These are phyloP conservation scores for Sphaerosporella brunnea DNA, from an alignment of 495 filamentous ascomycete genomes.

Conservation along the genomic window DNA sequence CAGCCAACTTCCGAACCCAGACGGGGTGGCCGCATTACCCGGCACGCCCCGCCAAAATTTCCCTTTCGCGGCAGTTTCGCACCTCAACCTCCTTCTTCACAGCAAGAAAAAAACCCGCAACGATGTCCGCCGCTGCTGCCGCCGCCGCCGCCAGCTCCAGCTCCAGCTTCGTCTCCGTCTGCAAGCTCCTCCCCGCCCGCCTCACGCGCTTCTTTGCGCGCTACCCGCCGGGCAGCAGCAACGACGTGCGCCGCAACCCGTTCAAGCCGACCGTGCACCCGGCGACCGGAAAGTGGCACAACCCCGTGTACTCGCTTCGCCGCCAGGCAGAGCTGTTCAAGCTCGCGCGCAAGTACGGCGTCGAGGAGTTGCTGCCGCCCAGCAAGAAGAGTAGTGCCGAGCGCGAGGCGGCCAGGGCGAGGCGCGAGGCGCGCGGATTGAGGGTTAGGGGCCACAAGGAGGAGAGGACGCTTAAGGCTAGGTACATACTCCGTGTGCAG, in stretches of 20 bases:
- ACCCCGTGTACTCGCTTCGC: conserved; percentile 63
- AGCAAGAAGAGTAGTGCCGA: conserved; percentile 57
- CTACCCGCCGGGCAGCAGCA: conserved; percentile 47
- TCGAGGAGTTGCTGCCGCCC: conserved; percentile 66
- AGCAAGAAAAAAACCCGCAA: neutral
- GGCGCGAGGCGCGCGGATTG: conserved; percentile 69
- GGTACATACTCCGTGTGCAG: conserved; percentile 33
- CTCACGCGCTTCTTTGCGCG: conserved; percentile 77
- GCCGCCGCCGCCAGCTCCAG: too few relatives aligned
- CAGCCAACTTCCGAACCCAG: too few relatives aligned
- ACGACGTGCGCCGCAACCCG: conserved; percentile 29
- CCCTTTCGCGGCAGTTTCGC: too few relatives aligned
- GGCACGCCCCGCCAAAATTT: too few relatives aligned
- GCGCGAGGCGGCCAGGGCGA: conserved; percentile 50
- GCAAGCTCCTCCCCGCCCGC: conserved; percentile 47
- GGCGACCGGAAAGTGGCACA: conserved; percentile 56
- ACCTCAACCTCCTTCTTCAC: too few relatives aligned
- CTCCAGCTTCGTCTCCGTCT: conserved; percentile 35
- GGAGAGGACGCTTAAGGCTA: conserved; percentile 69
- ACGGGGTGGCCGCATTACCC: too few relatives aligned
- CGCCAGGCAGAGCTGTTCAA: conserved; percentile 86
- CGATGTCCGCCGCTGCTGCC: neutral
- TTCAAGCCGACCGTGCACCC: conserved; percentile 41
- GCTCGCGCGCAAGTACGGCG: conserved; percentile 57
- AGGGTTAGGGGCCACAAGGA: conserved; percentile 84